phyloP scores from a whole-genome alignment of 2,329 filamentous ascomycete genomes.

The Rhynchosporium graminicola region DNA sequence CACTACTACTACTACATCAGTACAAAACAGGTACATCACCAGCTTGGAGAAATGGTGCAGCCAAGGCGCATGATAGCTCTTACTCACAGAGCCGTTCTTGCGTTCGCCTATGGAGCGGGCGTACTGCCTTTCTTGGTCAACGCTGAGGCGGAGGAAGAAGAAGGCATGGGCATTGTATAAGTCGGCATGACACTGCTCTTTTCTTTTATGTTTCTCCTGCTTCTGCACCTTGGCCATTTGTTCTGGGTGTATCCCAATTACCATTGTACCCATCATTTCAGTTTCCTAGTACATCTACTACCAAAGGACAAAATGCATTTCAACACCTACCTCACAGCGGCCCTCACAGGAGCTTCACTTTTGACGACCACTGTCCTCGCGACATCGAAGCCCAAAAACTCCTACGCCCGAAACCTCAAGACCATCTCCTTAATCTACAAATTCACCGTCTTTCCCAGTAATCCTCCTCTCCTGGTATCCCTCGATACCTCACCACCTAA shows the following conservation, averaged over 20 bases:
- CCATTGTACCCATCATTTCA: neutral
- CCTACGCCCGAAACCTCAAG: constrained; percentile 22
- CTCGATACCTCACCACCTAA: neutral
- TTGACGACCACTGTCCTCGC: constrained; percentile 5
- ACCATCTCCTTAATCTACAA: constrained; percentile 23
- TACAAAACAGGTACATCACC: neutral
- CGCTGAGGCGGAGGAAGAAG: neutral
- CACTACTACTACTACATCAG: neutral
- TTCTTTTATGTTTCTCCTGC: neutral
- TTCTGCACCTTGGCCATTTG: neutral
- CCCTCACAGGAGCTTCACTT: constrained; percentile 16
- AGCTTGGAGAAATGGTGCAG: neutral
- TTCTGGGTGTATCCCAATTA: neutral
- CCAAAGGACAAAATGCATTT: constrained; percentile 16
- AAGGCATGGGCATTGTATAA: constrained; percentile 12
- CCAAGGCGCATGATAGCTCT: neutral
- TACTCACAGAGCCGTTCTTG: neutral
- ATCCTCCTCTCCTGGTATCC: neutral
- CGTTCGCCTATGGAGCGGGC: constrained; percentile 4
- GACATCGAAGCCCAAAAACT: constrained; percentile 12
- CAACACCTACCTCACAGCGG: constrained; percentile 4
- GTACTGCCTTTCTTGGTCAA: constrained; percentile 5
- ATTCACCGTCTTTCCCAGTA: constrained; percentile 26
- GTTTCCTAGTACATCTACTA: neutral
- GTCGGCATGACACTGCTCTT: neutral